Evolutionary conservation across 1,284 basidiomycete genomes (phyloP), one percentile per base, ranked within the genome.

Genomic region (Tylopilus sp.): DNA sequence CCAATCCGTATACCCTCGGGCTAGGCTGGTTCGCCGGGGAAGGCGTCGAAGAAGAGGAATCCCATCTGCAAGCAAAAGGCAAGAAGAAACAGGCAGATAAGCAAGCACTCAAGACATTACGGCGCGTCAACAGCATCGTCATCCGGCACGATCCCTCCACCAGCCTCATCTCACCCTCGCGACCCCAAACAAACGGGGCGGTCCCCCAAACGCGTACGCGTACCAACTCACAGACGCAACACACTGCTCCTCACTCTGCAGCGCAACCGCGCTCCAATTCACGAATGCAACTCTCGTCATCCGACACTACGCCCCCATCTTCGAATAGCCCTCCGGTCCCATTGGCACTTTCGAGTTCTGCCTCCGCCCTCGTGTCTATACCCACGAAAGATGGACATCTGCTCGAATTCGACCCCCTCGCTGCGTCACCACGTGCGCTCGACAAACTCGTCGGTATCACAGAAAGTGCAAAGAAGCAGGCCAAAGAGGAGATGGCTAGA

Each of bases 401-500:
- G 11, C 73, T 91, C n/a, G 85, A 88, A 66, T 88, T 91, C 57
- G 83, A 90, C 58, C 85, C 88, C 6, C 68, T 89, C 39, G 74
- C 76, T 45, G 85, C 86, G 1, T 83, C 83, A 0, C 85, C 85
- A 0, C 73, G 76, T 3, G 74, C 82, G 38, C 69, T 90, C 33
- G 85, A 89, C 57, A 80, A 77, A 38, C 71, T 90, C 11, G 82
- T 86, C 51, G 86, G 85, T 4, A 85, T 90, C 51, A 80, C 85
- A 1, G 80, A 83, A 50, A 85, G 83, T 58, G 85, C 88, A 33
- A 90, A 89, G 75, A 86, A 85, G 63, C 81, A 86, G 59, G 86
- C 85, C 12, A 80, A 79, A 58, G 77, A 81, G 45, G 87, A 89
- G 56, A 85, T 89, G 78, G 74, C 78, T 4, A 71, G 78, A 50